These are phyloP conservation scores for Collybia mongolica DNA, from an alignment of 768 basidiomycete genomes.

Conservation along the genomic window DNA sequence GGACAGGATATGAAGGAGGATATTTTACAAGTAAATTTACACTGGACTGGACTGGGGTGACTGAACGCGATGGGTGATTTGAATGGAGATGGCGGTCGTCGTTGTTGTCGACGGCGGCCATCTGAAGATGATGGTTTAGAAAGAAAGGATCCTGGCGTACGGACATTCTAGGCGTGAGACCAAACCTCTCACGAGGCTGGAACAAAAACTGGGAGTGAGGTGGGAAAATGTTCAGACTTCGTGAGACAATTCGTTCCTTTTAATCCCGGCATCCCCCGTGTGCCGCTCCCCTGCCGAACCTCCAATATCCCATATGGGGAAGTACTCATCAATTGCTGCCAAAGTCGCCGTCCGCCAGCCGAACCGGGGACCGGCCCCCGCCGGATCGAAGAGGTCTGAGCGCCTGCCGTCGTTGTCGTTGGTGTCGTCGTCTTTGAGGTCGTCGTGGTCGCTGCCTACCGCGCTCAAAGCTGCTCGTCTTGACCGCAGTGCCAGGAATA, in stretches of 20 bases:
- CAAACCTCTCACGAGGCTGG: constrained; percentile 32
- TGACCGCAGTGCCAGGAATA: constrained; percentile 29
- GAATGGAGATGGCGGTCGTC: constrained; percentile 12
- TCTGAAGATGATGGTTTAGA: constrained; percentile 43
- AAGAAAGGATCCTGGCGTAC: constrained; percentile 45
- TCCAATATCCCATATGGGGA: constrained; percentile 15
- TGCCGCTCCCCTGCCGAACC: neutral
- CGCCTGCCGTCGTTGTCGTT: neutral
- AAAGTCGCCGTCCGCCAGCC: too few species aligned
- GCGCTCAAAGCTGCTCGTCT: constrained; percentile 17
- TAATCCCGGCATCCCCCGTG: constrained; percentile 17
- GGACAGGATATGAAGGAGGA: constrained; percentile 19
- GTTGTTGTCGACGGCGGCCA: constrained; percentile 28
- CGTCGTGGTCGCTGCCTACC: neutral
- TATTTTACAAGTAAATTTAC: constrained; percentile 31
- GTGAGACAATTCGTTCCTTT: constrained; percentile 18
- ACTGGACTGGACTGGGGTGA: constrained; percentile 13
- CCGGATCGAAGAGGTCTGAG: too few species aligned
- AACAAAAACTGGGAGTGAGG: constrained; percentile 30
- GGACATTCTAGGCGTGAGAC: constrained; percentile 48
- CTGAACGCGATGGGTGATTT: constrained; percentile 15
- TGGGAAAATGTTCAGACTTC: constrained; percentile 20
- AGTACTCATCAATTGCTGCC: constrained; percentile 4
- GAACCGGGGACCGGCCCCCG: too few species aligned
- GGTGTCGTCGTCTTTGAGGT: neutral